A percentile compares a stretch with the other conserved stretches of the same genome.
Evolutionary conservation across 345 rosid species (phyloP).

Genomic region (Sonneratia alba): DNA sequence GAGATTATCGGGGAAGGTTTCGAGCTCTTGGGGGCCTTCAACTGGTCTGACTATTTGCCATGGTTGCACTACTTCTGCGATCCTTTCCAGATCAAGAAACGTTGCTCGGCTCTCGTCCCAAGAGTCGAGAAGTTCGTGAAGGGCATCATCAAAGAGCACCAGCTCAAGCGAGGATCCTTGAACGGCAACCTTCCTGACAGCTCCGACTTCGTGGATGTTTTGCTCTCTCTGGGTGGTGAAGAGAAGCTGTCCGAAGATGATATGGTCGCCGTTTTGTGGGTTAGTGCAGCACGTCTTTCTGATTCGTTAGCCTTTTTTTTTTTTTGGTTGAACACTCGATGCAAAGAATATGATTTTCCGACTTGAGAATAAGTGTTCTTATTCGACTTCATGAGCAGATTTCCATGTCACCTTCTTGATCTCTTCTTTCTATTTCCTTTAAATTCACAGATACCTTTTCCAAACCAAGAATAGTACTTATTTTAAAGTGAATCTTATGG

Average conservation of each 20-base stretch:
- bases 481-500: too few species aligned
- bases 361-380: too few species aligned
- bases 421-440: neutral
- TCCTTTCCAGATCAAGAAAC: constrained; percentile 28
- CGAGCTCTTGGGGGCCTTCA: constrained; percentile 47
- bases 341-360: too few species aligned
- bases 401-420: neutral
- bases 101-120: constrained; percentile 37
- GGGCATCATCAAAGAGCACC: constrained; percentile 30
- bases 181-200: constrained; percentile 4
- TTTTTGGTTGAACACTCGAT: too few species aligned
- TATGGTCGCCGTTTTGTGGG: constrained; percentile 46
- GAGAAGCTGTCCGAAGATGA: constrained; percentile 37
- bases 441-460: neutral
- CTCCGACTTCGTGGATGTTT: constrained; percentile 42
- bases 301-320: too few species aligned
- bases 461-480: too few species aligned
- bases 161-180: neutral
- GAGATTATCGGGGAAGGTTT: constrained; percentile 46
- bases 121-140: constrained; percentile 32
- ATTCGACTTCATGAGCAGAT: too few species aligned
- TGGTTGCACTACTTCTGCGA: constrained; percentile 37
- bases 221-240: constrained; percentile 34
- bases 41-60: constrained; percentile 51
- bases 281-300: neutral